A percentile compares a stretch with the other conserved stretches of the same genome.
Conservation (phyloP, 2,329 filamentous ascomycete species). For the Aquanectria penicillioides region DNA sequence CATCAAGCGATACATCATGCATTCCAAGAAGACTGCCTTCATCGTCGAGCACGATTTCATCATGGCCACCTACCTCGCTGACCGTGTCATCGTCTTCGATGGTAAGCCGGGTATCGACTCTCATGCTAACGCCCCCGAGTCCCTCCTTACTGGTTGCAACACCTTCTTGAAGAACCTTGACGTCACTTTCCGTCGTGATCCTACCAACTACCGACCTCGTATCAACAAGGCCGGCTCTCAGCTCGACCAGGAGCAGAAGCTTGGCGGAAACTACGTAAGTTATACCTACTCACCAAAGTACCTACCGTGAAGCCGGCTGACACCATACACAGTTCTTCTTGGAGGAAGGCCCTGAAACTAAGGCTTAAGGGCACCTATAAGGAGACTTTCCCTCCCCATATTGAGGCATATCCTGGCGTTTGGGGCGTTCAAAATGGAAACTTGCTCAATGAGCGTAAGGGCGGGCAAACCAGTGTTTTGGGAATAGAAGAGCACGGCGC, state of each 20-base stretch:
- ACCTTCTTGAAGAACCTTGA: conserved; percentile 95
- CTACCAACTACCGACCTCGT: conserved; percentile 93
- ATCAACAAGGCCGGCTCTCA: conserved; percentile 98
- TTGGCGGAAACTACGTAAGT: conserved; percentile 87
- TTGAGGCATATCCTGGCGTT: conserved; percentile 56
- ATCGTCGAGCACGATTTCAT: conserved; percentile 99
- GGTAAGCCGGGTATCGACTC: conserved; percentile 89
- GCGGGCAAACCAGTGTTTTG: conserved; percentile 43
- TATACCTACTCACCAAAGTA: not conserved
- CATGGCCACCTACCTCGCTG: conserved; percentile 82
- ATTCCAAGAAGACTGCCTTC: conserved; percentile 99
- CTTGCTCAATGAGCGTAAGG: conserved; percentile 42
- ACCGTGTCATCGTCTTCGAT: conserved; percentile 98
- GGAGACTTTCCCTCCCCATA: conserved; percentile 45
- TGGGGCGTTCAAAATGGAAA: conserved; percentile 60
- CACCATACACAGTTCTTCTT: conserved; percentile 78
- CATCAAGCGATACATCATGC: conserved; percentile 99
- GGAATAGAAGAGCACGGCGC: conserved; percentile 58
- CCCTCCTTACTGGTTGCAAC: conserved; percentile 95
- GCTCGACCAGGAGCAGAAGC: conserved; percentile 97
- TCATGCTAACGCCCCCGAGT: conserved; percentile 90
- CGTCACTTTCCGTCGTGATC: conserved; percentile 98
- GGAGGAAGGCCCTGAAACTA: conserved; percentile 71
- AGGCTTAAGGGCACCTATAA: conserved; percentile 60
- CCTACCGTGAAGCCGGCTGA: not conserved